Base-by-base conservation (phyloP, 805 yeast species). In the Cyberlindnera misumaiensis region DNA sequence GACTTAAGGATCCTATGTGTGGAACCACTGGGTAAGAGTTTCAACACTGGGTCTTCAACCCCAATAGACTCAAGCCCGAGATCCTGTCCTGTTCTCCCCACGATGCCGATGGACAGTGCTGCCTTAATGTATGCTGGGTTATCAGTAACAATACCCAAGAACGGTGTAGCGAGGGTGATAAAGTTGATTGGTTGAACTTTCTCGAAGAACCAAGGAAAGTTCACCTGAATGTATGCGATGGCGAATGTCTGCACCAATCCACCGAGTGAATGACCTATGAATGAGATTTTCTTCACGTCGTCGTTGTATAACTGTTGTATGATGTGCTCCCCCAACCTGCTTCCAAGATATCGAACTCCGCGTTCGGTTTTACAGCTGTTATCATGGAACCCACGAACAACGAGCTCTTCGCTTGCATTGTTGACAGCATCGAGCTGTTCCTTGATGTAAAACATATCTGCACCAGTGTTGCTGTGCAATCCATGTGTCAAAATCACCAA, bases 21-120 rank as follows among this genome's bases (percentile, higher is more conserved):
- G 1, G 85, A 80, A 2, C 83, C 85, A 0, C 81, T 69, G 0
- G 94, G 85, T 12, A 84, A 59, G 17, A 80, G 52, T 35, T 74
- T 65, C 14, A 84, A 59, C 27, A 84, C 56, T 0, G 93, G 88
- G 38, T 53, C 58, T 28, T 64, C 68, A 12, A 60, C 56, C 28
- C 68, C 73, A 2, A 63, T 40, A 29, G 59, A 62, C 41, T 71
- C 70, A 29, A 84, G 61, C 1, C 87, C 83, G 43, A 84, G 59
- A 55, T 84, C 94, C 53, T 77, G 83, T 1, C 95, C 95, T 0
- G 94, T 80, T 51, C 74, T 77, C 1, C 95, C 95, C 11, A 81
- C 84, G 14, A 82, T 68, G 0, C 95, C 95, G 30, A 81, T 77
- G 54, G 75, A 73, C 12, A 84, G 60, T 1, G 84, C 80, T 18